Evolutionary conservation across 2,329 filamentous ascomycete genomes (phyloP).

Genomic region (Trichoderma harzianum): DNA sequence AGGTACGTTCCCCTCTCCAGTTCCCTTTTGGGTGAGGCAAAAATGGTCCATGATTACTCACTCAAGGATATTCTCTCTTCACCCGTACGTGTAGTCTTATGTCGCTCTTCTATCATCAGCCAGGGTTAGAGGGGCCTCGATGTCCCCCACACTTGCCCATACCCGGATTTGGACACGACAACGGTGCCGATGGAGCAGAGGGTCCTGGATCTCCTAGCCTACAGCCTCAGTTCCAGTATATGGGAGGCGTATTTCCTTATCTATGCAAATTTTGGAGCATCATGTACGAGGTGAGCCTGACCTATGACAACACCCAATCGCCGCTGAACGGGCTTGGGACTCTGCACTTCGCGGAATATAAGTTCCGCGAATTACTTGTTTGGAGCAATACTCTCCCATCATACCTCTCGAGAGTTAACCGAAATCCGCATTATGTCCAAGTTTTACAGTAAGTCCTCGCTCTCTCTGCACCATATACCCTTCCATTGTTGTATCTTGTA

Average conservation of each 20-base stretch:
- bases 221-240: conserved; percentile 17
- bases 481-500: not conserved
- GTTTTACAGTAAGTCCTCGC: conserved; percentile 35
- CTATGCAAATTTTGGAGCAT: conserved; percentile 39
- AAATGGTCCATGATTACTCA: not conserved
- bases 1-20: conserved; percentile 29
- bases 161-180: not conserved
- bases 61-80: not conserved
- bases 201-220: not conserved
- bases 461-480: not conserved
- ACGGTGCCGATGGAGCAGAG: not conserved
- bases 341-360: conserved; percentile 34
- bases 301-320: conserved; percentile 25
- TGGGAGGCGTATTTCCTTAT: conserved; percentile 30
- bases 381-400: conserved; percentile 35
- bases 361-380: conserved; percentile 38
- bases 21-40: not conserved
- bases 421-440: conserved; percentile 33
- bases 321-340: not conserved
- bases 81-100: not conserved
- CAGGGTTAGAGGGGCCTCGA: not conserved
- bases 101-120: conserved; percentile 9
- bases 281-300: conserved; percentile 31
- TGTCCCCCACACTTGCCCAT: not conserved
- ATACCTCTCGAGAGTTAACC: conserved; percentile 25